Conservation (phyloP, 2,329 filamentous ascomycete species). For the Tolypocladium endophyticum region DNA sequence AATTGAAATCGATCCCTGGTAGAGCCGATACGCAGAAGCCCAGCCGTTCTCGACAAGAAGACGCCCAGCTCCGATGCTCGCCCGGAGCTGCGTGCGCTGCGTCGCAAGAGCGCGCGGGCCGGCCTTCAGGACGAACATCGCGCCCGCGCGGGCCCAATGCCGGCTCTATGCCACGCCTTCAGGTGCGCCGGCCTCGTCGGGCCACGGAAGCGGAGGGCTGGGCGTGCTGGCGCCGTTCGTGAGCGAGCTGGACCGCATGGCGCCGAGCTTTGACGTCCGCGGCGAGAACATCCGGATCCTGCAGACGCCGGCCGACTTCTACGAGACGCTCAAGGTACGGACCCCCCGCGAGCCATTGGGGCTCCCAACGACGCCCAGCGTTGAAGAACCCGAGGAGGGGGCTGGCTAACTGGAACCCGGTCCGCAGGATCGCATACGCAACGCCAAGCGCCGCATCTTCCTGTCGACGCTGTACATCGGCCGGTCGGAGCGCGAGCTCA, state of each 20-base stretch:
- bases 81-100: conserved; percentile 23
- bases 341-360: background rate
- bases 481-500: conserved; percentile 82
- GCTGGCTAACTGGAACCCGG: conserved; percentile 2
- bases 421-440: conserved; percentile 67
- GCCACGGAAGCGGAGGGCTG: conserved; percentile 11
- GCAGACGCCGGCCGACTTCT: conserved; percentile 77
- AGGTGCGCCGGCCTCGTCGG: conserved; percentile 17
- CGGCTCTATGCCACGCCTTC: conserved; percentile 29
- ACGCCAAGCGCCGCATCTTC: conserved; percentile 71
- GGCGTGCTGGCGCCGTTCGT: conserved; percentile 44
- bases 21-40: background rate
- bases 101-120: conserved; percentile 11
- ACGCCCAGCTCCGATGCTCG: conserved; percentile 17
- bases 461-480: conserved; percentile 96
- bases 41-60: background rate
- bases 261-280: conserved; percentile 79
- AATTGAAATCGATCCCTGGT: background rate
- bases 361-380: too few relatives aligned
- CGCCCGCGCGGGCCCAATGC: conserved; percentile 21
- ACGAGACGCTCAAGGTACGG: conserved; percentile 75
- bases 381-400: background rate
- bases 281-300: conserved; percentile 74
- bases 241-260: conserved; percentile 73
- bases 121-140: conserved; percentile 1